Evolutionary conservation across 2,329 filamentous ascomycete species (phyloP).

Genomic region (Cercospora sesami): DNA sequence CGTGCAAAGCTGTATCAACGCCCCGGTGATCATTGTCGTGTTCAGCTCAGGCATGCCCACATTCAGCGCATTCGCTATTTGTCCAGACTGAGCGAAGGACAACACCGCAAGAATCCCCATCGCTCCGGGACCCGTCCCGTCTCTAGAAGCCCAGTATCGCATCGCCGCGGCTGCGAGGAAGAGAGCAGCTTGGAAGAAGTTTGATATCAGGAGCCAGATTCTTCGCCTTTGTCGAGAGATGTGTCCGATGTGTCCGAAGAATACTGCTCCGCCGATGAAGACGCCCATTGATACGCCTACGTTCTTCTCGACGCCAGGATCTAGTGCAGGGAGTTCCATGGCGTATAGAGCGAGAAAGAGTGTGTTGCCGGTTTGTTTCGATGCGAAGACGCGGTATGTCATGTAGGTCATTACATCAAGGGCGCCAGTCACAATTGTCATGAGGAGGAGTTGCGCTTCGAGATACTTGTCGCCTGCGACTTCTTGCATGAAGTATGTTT

Average conservation of each 20-base stretch:
- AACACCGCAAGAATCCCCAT: constrained; percentile 29
- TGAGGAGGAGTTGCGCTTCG: constrained; percentile 33
- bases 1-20: constrained; percentile 32
- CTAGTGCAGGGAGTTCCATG: constrained; percentile 20
- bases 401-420: constrained; percentile 36
- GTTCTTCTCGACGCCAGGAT: constrained; percentile 26
- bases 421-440: constrained; percentile 34
- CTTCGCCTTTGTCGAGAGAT: constrained; percentile 29
- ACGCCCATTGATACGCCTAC: constrained; percentile 29
- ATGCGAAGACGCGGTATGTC: constrained; percentile 34
- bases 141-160: constrained; percentile 23
- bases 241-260: constrained; percentile 34
- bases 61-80: constrained; percentile 32
- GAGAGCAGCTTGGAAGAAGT: constrained; percentile 29
- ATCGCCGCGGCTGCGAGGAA: constrained; percentile 32
- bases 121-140: constrained; percentile 21
- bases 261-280: constrained; percentile 31
- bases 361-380: constrained; percentile 42
- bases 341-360: constrained; percentile 30
- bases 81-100: constrained; percentile 28
- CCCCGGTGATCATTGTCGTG: constrained; percentile 37
- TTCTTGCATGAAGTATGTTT: constrained; percentile 33
- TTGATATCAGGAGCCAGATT: constrained; percentile 32
- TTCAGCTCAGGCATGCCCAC: constrained; percentile 35
- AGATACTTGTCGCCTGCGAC: constrained; percentile 30